Conservation (phyloP, 2,329 filamentous ascomycete genomes). For the Calonectria ilicicola region DNA sequence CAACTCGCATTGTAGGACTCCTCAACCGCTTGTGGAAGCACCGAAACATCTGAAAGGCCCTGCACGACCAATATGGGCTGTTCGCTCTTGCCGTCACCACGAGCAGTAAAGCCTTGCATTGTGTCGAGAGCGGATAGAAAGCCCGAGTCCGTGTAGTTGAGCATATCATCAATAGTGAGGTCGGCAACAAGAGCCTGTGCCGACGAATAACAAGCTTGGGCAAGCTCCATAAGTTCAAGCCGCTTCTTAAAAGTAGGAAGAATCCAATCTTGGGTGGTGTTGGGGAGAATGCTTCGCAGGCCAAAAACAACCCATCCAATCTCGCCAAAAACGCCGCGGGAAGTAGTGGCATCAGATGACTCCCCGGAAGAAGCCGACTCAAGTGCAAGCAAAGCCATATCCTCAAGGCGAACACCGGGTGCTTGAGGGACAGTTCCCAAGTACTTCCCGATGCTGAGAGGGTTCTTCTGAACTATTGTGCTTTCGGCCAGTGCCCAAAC, state of each 20-base stretch:
- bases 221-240: not conserved
- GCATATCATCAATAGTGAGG: not conserved
- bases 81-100: not conserved
- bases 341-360: not conserved
- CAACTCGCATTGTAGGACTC: not conserved
- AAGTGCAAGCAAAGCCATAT: not conserved
- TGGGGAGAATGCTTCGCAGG: not conserved
- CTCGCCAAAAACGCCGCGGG: not conserved
- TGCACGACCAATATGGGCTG: not conserved
- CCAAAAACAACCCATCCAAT: not conserved
- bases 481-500: not conserved
- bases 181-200: not conserved
- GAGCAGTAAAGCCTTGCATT: not conserved
- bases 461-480: not conserved
- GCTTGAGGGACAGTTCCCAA: not conserved
- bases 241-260: not conserved
- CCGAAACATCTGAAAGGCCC: not conserved
- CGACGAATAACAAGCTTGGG: not conserved
- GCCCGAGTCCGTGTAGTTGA: not conserved
- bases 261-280: not conserved
- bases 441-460: not conserved
- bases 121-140: not conserved
- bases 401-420: not conserved
- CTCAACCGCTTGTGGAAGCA: not conserved
- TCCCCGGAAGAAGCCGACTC: not conserved